Evolutionary conservation across 2,329 filamentous ascomycete species (phyloP), one percentile per base, ranked within the genome.

Genomic region (Juglanconis sp.): DNA sequence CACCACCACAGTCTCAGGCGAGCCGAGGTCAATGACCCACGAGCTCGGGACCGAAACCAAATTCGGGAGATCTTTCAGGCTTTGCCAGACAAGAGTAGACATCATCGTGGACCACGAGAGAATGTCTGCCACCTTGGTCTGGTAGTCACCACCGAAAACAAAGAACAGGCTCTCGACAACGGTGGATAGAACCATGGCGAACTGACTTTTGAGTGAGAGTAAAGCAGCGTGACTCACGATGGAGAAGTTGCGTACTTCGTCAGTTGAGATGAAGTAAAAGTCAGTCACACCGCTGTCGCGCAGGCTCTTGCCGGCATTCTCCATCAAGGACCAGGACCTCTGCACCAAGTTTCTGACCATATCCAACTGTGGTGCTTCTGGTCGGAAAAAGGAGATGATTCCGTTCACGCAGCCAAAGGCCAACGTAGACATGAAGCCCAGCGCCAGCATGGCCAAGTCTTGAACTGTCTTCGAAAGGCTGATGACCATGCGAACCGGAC

Each of bases 401-500:
- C 78, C 48, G 59, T 78, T 76, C 42, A 81, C 66, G 5, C 71
- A 61, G 32, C 74, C 71, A 65, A 70, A 70, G 3, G 65, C 24
- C 4, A 59, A 34, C 17, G 74, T 82, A 2, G 76, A 84, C 1
- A 77, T 71, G 4, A 81, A 77, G 2, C 88, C 90, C 24, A 86
- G 76, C 36, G 85, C 69, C 44, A 90, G 82, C n/a, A 95, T 81
- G 3, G 82, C 81, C 4, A 85, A 76, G 70, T 98, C 94, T 63
- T 96, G 89, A 35, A 92, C 73, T 49, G 96, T 80, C 68, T 92
- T 92, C n/a, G 90, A 89, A 46, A 87, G 72, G 57, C 86, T 84
- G 48, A 93, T 90, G 9, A 92, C 71, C 46, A 92, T 80, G 52
- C 86, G 86, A 30, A 96, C 77, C 4, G 94, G 87, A 13, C 92